A percentile compares a stretch with the other conserved stretches of the same genome.
These are phyloP conservation scores for Agrostemma githago DNA, from an alignment of 148 eudicot genomes.

Conservation along the genomic window DNA sequence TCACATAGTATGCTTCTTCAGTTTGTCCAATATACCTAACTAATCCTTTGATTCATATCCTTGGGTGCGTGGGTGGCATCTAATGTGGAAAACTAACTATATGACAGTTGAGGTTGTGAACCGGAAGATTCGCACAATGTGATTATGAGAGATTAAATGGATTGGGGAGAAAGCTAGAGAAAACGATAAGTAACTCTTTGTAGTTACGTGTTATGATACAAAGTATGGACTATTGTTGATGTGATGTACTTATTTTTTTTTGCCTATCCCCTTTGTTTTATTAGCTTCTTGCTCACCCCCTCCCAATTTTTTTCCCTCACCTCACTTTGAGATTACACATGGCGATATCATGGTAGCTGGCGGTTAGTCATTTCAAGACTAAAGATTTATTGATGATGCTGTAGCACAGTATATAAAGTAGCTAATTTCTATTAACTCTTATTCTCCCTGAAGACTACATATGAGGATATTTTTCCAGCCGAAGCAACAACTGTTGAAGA, in stretches of 20 bases:
- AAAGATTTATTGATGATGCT: neutral
- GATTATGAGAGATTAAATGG: neutral
- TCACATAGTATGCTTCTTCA: neutral
- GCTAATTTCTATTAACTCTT: slow-evolving; percentile 9
- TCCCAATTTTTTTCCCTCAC: neutral
- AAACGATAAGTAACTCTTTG: neutral
- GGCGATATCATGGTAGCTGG: neutral
- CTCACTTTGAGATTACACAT: neutral
- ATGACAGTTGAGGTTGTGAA: neutral
- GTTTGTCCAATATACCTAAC: no score
- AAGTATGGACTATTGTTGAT: no score
- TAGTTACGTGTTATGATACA: no score
- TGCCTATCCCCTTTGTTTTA: no score
- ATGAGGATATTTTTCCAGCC: slow-evolving; percentile 92
- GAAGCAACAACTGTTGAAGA: slow-evolving; percentile 95
- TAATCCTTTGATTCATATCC: neutral
- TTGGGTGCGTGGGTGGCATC: neutral
- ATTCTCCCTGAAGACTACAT: slow-evolving; percentile 57
- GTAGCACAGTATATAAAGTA: neutral
- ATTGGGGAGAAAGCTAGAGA: neutral
- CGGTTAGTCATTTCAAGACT: neutral
- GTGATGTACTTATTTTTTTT: no score
- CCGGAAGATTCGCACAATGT: neutral
- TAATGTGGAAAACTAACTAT: neutral
- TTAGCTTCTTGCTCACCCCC: no score